Evolutionary conservation across 1,284 basidiomycete species (phyloP).

Genomic region (Ganoderma lucidum): DNA sequence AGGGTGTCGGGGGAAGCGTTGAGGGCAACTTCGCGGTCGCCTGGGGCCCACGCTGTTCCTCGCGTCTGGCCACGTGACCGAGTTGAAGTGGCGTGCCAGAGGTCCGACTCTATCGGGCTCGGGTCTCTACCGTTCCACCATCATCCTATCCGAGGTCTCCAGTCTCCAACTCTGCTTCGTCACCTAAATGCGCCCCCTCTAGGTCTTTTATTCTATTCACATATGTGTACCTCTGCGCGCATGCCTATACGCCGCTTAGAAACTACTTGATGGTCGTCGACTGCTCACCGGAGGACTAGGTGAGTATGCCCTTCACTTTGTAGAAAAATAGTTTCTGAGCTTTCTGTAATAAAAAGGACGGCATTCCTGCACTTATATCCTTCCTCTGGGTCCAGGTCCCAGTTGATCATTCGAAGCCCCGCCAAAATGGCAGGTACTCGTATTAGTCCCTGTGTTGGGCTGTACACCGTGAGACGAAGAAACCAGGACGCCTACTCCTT

Average conservation of each 20-base stretch:
- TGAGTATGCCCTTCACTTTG: no score
- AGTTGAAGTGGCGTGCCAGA: neutral
- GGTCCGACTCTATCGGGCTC: neutral
- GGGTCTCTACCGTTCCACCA: neutral
- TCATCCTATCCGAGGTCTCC: neutral
- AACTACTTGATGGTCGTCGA: no score
- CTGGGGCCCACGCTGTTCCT: conserved; percentile 18
- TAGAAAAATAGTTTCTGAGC: no score
- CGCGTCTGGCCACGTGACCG: conserved; percentile 12
- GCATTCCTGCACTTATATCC: neutral
- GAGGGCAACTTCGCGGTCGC: neutral
- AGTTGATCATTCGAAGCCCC: neutral
- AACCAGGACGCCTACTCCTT: neutral
- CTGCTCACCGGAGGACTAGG: no score
- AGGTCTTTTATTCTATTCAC: no score
- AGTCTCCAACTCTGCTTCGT: neutral
- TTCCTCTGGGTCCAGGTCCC: neutral
- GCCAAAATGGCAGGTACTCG: neutral
- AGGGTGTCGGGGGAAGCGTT: neutral
- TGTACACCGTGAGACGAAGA: conserved; percentile 7
- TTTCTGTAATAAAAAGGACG: neutral
- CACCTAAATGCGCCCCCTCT: no score
- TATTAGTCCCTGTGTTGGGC: neutral
- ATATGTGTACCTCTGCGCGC: no score
- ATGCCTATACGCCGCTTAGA: no score